Base-by-base conservation (phyloP, 2,329 filamentous ascomycete genomes). In the Scytalidium sp. region DNA sequence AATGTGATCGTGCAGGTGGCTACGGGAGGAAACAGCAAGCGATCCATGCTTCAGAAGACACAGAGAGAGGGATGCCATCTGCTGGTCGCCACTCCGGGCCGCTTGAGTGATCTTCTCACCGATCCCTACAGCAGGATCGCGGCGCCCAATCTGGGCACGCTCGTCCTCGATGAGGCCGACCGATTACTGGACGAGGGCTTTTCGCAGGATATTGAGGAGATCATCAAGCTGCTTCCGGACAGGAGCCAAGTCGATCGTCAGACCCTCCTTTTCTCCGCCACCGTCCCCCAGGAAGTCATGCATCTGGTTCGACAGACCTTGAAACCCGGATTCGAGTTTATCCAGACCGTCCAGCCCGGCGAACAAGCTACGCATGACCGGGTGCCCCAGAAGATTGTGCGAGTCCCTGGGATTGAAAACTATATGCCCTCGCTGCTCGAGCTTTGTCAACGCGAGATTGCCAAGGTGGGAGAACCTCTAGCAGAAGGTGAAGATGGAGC, bases 121-220 rank as follows among this genome's bases (percentile, higher is more conserved):
- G 85, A 88, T 58, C 73, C 80, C 56, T 59, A 57, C 46, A 65
- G 62, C 49, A 77, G 59, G 41, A 53, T 67, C 9, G 29, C 46
- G 23, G 64, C 64, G 19, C 61, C 62, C 13, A 85, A 89, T 66
- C 85, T 97, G 75, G 88, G 89, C 64, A 94, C 94, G 59, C 77
- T 99, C 48, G 91, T 97, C 57, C 84, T 99, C 46, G 94, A 99
- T 63, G 94, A 99, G 77, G 94, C 94, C 60, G 94, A 99, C 71
- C 89, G 94, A 63, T 96, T 99, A 89, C 80, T 99, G 67, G 94
- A 99, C 73, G 91, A 94, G 74, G 94, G 88, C 1, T 93, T 93
- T 61, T 75, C 84, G 19, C 72, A 73, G 19, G 86, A 87, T 50
- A 78, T 93, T 46, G 67, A 76, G 23, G 66, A 78, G 1, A 89